Evolutionary conservation across 1,139 yeast species (phyloP).

Genomic region (Saccharomyces hybrid): DNA sequence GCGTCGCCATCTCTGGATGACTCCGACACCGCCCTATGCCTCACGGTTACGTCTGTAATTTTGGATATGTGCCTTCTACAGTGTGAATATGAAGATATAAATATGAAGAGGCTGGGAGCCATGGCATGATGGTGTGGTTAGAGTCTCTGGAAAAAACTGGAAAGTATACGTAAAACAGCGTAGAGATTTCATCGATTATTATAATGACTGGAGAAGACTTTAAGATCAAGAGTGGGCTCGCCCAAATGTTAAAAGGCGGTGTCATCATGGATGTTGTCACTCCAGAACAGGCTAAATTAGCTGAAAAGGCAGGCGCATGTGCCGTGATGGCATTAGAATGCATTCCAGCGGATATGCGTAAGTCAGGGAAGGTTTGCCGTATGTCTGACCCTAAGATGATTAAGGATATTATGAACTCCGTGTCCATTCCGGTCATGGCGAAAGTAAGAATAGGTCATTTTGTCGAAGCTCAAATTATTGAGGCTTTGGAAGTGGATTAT

Average conservation of each 20-base stretch:
- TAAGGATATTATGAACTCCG: constrained; percentile 59
- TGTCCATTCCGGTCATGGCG: constrained; percentile 79
- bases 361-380: constrained; percentile 76
- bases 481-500: constrained; percentile 69
- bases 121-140: no score
- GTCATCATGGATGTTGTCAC: constrained; percentile 57
- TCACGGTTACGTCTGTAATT: background rate
- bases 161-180: no score
- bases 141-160: no score
- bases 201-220: constrained; percentile 29
- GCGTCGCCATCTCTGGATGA: background rate
- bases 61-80: no score
- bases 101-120: background rate
- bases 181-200: background rate
- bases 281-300: constrained; percentile 56
- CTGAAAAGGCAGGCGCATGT: constrained; percentile 82
- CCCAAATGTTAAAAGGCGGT: constrained; percentile 84
- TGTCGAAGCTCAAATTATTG: constrained; percentile 76
- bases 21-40: background rate
- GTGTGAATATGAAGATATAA: background rate
- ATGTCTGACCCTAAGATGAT: constrained; percentile 87
- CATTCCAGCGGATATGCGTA: constrained; percentile 83
- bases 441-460: constrained; percentile 80
- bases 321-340: constrained; percentile 88
- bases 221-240: constrained; percentile 71